Evolutionary conservation across 2,329 filamentous ascomycete genomes (phyloP).

Genomic region (Rutstroemia sp.): DNA sequence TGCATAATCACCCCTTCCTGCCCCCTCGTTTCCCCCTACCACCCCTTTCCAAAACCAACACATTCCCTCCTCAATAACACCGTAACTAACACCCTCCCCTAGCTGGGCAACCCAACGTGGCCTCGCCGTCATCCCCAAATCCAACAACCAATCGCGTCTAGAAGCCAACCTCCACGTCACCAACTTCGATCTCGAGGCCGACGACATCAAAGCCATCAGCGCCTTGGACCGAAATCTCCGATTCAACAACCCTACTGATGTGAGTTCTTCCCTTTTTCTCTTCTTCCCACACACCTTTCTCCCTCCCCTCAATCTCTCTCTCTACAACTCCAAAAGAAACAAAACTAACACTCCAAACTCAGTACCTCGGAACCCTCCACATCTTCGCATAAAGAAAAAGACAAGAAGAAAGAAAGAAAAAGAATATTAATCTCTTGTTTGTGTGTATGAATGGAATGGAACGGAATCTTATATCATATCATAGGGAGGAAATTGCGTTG

Average conservation of each 20-base stretch:
- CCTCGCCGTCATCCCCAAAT: conserved; percentile 78
- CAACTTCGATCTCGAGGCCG: conserved; percentile 56
- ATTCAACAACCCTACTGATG: conserved; percentile 68
- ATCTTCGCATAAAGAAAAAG: conserved; percentile 40
- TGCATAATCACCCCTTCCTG: not conserved
- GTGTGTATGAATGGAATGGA: no score
- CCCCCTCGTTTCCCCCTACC: not conserved
- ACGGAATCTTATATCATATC: not conserved
- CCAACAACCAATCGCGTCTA: conserved; percentile 49
- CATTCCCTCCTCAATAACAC: no score
- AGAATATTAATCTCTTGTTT: not conserved
- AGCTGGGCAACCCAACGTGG: conserved; percentile 82
- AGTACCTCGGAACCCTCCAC: conserved; percentile 42
- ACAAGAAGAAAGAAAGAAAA: not conserved
- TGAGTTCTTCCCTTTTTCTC: conserved; percentile 2
- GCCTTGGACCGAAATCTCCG: conserved; percentile 58
- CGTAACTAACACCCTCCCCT: not conserved
- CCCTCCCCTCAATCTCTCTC: no score
- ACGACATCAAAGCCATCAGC: conserved; percentile 61
- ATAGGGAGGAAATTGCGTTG: no score
- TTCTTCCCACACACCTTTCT: no score
- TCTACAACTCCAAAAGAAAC: not conserved
- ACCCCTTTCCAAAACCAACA: no score
- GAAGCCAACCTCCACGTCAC: conserved; percentile 60
- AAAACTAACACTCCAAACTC: conserved; percentile 2